Conservation (phyloP, 495 filamentous ascomycete species). For the Aspergillus indologenus region DNA sequence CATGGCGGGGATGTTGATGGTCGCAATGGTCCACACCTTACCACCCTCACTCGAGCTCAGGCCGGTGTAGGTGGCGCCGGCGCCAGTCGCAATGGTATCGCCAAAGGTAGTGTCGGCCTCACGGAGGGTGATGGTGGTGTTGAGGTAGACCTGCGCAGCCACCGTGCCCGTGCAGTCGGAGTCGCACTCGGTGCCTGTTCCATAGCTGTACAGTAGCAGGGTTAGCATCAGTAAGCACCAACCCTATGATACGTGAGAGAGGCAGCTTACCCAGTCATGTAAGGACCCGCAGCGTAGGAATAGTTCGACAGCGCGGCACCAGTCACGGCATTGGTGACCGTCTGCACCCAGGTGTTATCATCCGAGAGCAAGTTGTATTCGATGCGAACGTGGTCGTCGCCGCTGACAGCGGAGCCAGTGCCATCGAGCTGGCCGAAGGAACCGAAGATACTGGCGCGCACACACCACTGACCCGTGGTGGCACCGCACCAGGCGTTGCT, state of each 20-base stretch:
- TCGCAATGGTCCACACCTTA: constrained; percentile 34
- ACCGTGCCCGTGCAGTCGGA: constrained; percentile 33
- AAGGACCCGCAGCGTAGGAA: constrained; percentile 29
- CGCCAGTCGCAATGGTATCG: constrained; percentile 29
- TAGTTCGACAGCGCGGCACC: constrained; percentile 31
- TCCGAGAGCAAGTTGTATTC: constrained; percentile 33
- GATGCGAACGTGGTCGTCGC: constrained; percentile 31
- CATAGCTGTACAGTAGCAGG: constrained; percentile 22
- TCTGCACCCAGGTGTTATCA: constrained; percentile 36
- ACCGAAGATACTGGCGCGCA: constrained; percentile 40
- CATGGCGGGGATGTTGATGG: constrained; percentile 36
- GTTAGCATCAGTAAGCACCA: not conserved
- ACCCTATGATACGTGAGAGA: not conserved
- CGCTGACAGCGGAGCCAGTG: constrained; percentile 25
- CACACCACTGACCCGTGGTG: constrained; percentile 36
- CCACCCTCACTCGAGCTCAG: constrained; percentile 30
- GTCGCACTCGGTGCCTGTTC: constrained; percentile 39
- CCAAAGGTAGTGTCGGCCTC: constrained; percentile 33
- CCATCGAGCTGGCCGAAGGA: constrained; percentile 37
- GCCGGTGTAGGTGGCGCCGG: constrained; percentile 28
- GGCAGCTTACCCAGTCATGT: constrained; percentile 33
- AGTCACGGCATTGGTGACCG: constrained; percentile 32
- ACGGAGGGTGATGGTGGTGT: constrained; percentile 35
- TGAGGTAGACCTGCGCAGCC: constrained; percentile 32
- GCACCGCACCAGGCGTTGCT: constrained; percentile 37